Percentiles rank a stretch among this genome's conserved stretches.
These are phyloP conservation scores for Halophytophthora polymorphica DNA, from an alignment of 352 stramenopile genomes.

Conservation along the genomic window DNA sequence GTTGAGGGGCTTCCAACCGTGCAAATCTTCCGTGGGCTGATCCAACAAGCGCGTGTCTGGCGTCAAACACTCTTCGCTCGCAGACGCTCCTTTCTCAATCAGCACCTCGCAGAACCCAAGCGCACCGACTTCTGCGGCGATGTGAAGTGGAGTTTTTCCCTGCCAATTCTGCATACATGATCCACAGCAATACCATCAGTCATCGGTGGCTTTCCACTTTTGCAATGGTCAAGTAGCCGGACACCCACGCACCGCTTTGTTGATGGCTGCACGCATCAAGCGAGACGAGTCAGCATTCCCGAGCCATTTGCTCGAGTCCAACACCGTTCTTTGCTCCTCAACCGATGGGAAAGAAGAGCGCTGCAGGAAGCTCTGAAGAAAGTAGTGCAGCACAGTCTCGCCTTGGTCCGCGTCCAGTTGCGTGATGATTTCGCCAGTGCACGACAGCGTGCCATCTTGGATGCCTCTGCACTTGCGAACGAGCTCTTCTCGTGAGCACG, in stretches of 20 bases:
- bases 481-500: conserved; percentile 32
- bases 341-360: conserved; percentile 29
- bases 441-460: conserved; percentile 31
- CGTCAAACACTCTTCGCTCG: conserved; percentile 33
- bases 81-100: conserved; percentile 36
- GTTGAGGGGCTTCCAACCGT: conserved; percentile 51
- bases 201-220: conserved; percentile 1
- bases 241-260: conserved; percentile 26
- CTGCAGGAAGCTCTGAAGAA: conserved; percentile 39
- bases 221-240: background rate
- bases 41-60: conserved; percentile 41
- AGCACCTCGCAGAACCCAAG: conserved; percentile 41
- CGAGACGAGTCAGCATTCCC: conserved; percentile 22
- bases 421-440: conserved; percentile 33
- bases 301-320: conserved; percentile 36
- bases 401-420: conserved; percentile 36
- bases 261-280: conserved; percentile 32
- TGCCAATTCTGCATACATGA: conserved; percentile 41
- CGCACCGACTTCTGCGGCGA: conserved; percentile 42
- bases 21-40: conserved; percentile 26
- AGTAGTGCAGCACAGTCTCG: conserved; percentile 50
- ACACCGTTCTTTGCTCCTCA: conserved; percentile 22
- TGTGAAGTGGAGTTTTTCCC: conserved; percentile 48
- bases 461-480: conserved; percentile 36
- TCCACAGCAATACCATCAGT: background rate